A percentile compares a stretch with the other conserved stretches of the same genome.
These are phyloP conservation scores for Prototheca cutis DNA, from an alignment of 163 green algal genomes.

Conservation along the genomic window DNA sequence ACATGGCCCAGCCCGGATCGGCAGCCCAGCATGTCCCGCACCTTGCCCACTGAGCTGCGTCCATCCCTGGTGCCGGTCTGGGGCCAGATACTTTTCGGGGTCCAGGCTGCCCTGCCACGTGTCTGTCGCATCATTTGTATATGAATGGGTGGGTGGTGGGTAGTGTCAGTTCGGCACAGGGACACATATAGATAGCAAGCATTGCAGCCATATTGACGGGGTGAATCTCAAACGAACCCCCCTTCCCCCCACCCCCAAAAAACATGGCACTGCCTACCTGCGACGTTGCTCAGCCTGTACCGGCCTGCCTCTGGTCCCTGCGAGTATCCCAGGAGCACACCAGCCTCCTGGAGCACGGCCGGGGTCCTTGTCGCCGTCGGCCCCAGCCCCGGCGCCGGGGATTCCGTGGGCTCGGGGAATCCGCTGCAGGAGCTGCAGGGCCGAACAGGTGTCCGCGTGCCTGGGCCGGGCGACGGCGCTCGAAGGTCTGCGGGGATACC, in stretches of 20 bases:
- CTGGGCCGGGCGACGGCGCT: no score
- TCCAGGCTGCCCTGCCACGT: constrained; percentile 30
- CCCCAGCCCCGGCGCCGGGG: background rate
- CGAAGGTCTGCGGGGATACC: no score
- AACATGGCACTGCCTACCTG: constrained; percentile 9
- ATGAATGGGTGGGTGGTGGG: constrained; percentile 10
- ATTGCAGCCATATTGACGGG: no score
- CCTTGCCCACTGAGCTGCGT: constrained; percentile 13
- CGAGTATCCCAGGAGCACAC: background rate
- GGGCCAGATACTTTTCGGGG: constrained; percentile 45
- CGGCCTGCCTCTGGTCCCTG: constrained; percentile 1
- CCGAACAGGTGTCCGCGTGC: no score
- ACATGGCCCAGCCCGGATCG: no score
- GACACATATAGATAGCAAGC: no score
- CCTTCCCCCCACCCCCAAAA: background rate
- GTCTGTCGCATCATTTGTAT: no score
- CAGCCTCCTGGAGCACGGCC: background rate
- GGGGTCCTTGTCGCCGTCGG: background rate
- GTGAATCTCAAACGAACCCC: no score
- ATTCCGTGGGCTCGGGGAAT: background rate
- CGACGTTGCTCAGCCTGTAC: constrained; percentile 35
- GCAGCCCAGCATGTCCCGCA: background rate
- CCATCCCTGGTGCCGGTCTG: constrained; percentile 56
- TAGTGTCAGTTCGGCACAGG: no score
- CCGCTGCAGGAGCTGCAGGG: background rate